Conservation (phyloP, 2,329 filamentous ascomycete species). For the Grosmannia serpens region DNA sequence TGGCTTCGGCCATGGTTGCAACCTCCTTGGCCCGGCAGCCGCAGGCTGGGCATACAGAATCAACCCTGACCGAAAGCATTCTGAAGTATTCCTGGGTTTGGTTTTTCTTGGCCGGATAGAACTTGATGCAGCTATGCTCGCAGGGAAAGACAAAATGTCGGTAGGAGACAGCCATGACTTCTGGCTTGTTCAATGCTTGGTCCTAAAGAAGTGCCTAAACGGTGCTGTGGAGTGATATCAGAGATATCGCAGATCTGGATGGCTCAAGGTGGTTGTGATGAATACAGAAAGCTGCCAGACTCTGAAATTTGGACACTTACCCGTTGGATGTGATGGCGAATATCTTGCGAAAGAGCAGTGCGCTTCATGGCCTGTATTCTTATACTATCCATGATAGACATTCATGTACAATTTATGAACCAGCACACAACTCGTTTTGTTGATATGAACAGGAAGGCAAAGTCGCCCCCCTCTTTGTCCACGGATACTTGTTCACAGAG, state of each 20-base stretch:
- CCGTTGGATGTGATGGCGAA: neutral
- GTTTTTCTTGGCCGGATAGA: neutral
- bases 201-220: neutral
- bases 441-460: neutral
- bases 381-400: neutral
- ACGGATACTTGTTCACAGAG: neutral
- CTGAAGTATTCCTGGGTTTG: neutral
- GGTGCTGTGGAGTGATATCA: neutral
- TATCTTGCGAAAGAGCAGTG: neutral
- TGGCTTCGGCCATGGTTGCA: neutral
- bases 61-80: neutral
- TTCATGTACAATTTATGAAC: neutral
- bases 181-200: neutral
- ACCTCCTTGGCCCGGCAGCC: neutral
- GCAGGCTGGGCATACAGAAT: neutral
- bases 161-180: neutral
- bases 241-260: neutral
- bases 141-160: conserved; percentile 7
- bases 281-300: neutral
- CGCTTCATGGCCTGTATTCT: neutral
- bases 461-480: neutral
- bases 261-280: neutral
- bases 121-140: neutral
- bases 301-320: neutral
- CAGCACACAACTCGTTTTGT: neutral